Evolutionary conservation across 2,329 filamentous ascomycete species (phyloP), one percentile per base, ranked within the genome.

Genomic region (Microdochium bolleyi): DNA sequence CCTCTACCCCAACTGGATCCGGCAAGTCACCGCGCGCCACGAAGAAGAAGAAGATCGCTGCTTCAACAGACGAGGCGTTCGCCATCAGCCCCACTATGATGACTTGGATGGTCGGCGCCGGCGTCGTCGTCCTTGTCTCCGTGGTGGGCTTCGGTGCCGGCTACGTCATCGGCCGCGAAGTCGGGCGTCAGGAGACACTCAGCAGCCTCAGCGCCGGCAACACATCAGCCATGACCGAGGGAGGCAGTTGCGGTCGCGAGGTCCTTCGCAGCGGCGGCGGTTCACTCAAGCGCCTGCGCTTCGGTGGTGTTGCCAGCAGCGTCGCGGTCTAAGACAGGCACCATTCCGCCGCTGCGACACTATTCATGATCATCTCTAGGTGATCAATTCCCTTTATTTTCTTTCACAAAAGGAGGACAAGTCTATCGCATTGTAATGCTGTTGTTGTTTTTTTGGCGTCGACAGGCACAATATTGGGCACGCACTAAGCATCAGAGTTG

Each of bases 111-210:
- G 75, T 87, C 52, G 82, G 80, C 53, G 83, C 84, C 8, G 83
- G 84, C 19, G 83, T 87, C 1, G 80, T 87, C 1, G 82, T 87
- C 9, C 73, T 88, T 11, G 79, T 87, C 2, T 84, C 80, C 8
- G 84, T 85, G 1, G 83, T 87, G 32, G 83, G 83, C 2, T 87
- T 88, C 58, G 82, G 84, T 2, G 84, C 84, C 9, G 84, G 84
- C 11, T 86, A 85, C 60, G 83, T 85, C 24, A 82, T 86, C 54
- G 84, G 84, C 4, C 73, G 83, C 24, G 84, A 87, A 59, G 82
- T 84, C 24, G 84, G 84, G 2, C 75, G 80, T 32, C 80, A 85
- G 57, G 83, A 87, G 61, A 71, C 71, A 13, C 64, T 78, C n/a
- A 68, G 68, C 10, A 70, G 70, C 16, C 64, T 73, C 41, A 63